phyloP scores from a whole-genome alignment of 805 yeast species.

The Torulaspora quercuum region DNA sequence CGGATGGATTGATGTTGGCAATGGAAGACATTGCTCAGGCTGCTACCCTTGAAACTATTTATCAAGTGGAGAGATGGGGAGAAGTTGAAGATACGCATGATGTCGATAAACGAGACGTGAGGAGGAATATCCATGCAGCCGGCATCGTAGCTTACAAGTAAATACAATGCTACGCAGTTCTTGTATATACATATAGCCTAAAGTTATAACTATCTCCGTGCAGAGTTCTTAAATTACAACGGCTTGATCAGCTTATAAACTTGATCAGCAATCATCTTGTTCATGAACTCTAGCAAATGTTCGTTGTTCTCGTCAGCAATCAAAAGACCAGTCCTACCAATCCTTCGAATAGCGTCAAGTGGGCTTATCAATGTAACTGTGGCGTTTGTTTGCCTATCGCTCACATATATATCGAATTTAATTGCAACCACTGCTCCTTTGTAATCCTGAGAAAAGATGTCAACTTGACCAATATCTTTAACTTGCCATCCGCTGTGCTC shows the following conservation, averaged over 20 bases:
- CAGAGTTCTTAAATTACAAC: no score
- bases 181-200: constrained; percentile 9
- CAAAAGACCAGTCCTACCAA: constrained; percentile 32
- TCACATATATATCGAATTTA: constrained; percentile 17
- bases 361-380: constrained; percentile 12
- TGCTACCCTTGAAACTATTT: constrained; percentile 75
- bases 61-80: constrained; percentile 92
- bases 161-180: background rate
- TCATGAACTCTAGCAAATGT: constrained; percentile 30
- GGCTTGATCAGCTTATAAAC: constrained; percentile 23
- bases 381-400: constrained; percentile 1
- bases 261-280: constrained; percentile 25
- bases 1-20: constrained; percentile 37
- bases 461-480: constrained; percentile 18
- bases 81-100: constrained; percentile 99
- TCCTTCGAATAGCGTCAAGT: constrained; percentile 21
- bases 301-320: constrained; percentile 14
- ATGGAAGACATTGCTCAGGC: constrained; percentile 72
- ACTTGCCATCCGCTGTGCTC: constrained; percentile 25
- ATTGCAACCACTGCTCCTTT: constrained; percentile 18
- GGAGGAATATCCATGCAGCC: constrained; percentile 78
- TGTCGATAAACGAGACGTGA: constrained; percentile 87
- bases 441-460: constrained; percentile 24
- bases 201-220: no score
- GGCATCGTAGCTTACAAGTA: constrained; percentile 49